These are phyloP conservation scores for Paulownia fortunei DNA, from an alignment of 257 asterid genomes.

Conservation along the genomic window DNA sequence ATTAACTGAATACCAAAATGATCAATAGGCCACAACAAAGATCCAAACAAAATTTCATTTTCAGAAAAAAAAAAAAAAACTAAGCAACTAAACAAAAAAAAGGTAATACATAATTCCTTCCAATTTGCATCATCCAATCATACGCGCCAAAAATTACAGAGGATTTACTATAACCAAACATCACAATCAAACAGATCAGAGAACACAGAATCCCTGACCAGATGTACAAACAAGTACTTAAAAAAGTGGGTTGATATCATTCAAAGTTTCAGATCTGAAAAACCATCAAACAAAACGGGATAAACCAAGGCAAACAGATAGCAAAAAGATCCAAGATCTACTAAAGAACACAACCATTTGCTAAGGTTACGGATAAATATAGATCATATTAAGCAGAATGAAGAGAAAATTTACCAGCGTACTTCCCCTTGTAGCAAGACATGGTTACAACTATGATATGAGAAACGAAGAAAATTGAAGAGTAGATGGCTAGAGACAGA, in stretches of 20 bases:
- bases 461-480: neutral
- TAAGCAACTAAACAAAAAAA: neutral
- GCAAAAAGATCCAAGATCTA: slow-evolving; percentile 20
- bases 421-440: slow-evolving; percentile 84
- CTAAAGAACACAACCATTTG: neutral
- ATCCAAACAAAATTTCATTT: neutral
- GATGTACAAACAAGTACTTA: neutral
- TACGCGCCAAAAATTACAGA: neutral
- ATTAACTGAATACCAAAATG: neutral
- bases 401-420: slow-evolving; percentile 58
- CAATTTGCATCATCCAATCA: neutral
- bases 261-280: slow-evolving; percentile 31
- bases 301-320: neutral
- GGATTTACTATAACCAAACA: neutral
- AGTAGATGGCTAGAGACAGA: neutral
- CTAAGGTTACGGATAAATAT: neutral
- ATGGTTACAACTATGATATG: slow-evolving; percentile 31
- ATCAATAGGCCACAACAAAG: neutral
- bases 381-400: neutral
- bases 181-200: neutral
- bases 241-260: neutral
- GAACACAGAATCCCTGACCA: neutral
- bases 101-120: neutral
- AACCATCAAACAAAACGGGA: neutral
- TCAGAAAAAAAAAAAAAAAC: neutral